A percentile compares a stretch with the other conserved stretches of the same genome.
These are phyloP conservation scores for Quillaja saponaria DNA, from an alignment of 306 rosid genomes.

Conservation along the genomic window DNA sequence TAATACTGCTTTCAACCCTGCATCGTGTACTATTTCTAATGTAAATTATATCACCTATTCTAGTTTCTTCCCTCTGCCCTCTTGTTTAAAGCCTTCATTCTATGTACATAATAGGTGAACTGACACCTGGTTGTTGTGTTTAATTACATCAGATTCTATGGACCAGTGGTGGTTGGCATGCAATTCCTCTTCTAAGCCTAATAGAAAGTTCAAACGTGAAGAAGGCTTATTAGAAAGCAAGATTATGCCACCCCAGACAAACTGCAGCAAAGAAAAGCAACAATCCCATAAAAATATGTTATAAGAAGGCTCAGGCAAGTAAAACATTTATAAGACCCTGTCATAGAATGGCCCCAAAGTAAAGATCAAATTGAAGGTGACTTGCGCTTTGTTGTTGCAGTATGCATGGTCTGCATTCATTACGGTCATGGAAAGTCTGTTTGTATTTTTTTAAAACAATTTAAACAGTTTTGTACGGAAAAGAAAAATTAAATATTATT, in stretches of 20 bases:
- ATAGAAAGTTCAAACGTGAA: constrained; percentile 69
- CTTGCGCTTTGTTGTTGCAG: constrained; percentile 43
- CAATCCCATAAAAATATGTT: constrained; percentile 62
- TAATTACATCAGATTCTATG: constrained; percentile 59
- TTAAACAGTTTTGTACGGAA: too few relatives aligned
- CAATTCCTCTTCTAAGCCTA: constrained; percentile 58
- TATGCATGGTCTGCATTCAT: constrained; percentile 83
- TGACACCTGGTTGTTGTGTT: constrained; percentile 30
- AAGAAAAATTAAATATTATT: too few relatives aligned
- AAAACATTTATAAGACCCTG: constrained; percentile 1
- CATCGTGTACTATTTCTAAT: constrained; percentile 53
- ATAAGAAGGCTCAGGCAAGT: constrained; percentile 80
- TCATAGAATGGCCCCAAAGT: background rate
- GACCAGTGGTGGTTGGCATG: constrained; percentile 74
- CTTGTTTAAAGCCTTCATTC: background rate
- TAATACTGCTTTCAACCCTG: constrained; percentile 69
- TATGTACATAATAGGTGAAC: background rate
- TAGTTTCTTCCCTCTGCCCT: background rate
- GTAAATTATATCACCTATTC: background rate
- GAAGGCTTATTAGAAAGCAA: constrained; percentile 87
- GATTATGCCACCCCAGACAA: constrained; percentile 88
- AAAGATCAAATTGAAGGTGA: constrained; percentile 8
- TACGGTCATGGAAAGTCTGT: constrained; percentile 20
- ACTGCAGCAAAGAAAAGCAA: constrained; percentile 91
- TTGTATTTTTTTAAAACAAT: too few relatives aligned